Conservation (phyloP, 495 filamentous ascomycete genomes). For the Cercophora scortea region DNA sequence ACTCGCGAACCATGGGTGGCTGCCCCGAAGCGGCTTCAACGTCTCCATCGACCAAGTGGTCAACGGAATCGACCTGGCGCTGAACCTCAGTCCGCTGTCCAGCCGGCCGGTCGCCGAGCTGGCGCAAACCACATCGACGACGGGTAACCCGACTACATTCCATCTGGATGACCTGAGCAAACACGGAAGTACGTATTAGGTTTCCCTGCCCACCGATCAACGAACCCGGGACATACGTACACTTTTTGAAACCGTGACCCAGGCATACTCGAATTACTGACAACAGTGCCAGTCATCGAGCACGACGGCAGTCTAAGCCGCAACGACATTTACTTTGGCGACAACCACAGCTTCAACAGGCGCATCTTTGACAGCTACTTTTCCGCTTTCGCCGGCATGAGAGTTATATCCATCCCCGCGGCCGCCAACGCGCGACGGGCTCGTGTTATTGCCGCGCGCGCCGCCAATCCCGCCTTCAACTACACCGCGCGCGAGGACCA, state of each 20-base stretch:
- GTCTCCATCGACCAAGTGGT: constrained; percentile 3
- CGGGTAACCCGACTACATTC: constrained; percentile 10
- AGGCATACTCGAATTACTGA: not conserved
- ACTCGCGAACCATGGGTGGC: constrained; percentile 22
- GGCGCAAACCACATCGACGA: constrained; percentile 6
- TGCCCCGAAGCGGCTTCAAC: constrained; percentile 21
- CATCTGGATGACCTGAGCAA: constrained; percentile 13
- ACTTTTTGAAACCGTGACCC: too few relatives aligned
- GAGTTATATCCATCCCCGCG: constrained; percentile 8
- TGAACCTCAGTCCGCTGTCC: constrained; percentile 1
- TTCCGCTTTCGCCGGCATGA: not conserved
- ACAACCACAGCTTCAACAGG: constrained; percentile 13
- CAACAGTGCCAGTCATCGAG: constrained; percentile 1
- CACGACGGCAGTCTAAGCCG: constrained; percentile 16
- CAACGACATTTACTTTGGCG: constrained; percentile 10
- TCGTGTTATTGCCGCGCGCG: constrained; percentile 5
- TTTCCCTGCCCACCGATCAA: too few relatives aligned
- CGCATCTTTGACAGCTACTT: constrained; percentile 8
- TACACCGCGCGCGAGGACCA: constrained; percentile 5
- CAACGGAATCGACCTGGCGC: not conserved
- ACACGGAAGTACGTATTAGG: constrained; percentile 8
- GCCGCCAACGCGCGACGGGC: constrained; percentile 9
- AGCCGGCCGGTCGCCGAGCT: constrained; percentile 1
- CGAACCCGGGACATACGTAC: too few relatives aligned
- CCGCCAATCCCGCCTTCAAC: constrained; percentile 17